Evolutionary conservation across 805 yeast species (phyloP).

Genomic region (Priceomyces haplophilus): DNA sequence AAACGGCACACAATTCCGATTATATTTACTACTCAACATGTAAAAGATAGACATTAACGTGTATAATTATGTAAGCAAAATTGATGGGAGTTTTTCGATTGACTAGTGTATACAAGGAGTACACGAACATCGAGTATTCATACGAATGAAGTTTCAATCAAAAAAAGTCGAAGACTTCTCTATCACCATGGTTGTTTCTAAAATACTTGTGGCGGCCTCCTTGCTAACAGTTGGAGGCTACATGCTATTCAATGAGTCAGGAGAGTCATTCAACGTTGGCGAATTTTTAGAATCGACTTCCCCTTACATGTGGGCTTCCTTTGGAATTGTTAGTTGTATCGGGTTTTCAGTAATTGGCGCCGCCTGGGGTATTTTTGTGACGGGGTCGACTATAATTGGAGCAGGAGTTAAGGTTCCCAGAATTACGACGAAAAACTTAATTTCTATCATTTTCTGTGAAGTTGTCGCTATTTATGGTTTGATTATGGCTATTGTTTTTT

Average conservation of each 20-base stretch:
- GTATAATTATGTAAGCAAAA: neutral
- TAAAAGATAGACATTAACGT: neutral
- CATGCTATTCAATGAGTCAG: slow-evolving; percentile 86
- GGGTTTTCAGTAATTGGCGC: slow-evolving; percentile 96
- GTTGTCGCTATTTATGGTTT: slow-evolving; percentile 98
- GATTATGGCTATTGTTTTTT: slow-evolving; percentile 95
- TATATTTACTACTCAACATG: neutral
- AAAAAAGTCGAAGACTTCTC: neutral
- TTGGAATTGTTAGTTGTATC: slow-evolving; percentile 88
- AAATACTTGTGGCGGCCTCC: slow-evolving; percentile 28
- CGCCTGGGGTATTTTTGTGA: slow-evolving; percentile 98
- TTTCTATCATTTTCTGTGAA: slow-evolving; percentile 96
- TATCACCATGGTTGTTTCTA: slow-evolving; percentile 7
- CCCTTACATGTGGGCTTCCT: slow-evolving; percentile 95
- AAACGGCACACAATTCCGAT: too few species aligned
- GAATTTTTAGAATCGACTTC: slow-evolving; percentile 79
- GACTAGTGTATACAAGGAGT: neutral
- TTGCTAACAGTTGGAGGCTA: slow-evolving; percentile 46
- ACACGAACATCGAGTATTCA: neutral
- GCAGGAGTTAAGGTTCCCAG: slow-evolving; percentile 98
- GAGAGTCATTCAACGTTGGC: slow-evolving; percentile 90
- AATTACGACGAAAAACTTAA: slow-evolving; percentile 94
- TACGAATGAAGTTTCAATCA: neutral
- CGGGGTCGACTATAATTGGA: slow-evolving; percentile 92
- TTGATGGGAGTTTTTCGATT: neutral